phyloP scores from a whole-genome alignment of 495 filamentous ascomycete species.

The Xylaria cubensis region DNA sequence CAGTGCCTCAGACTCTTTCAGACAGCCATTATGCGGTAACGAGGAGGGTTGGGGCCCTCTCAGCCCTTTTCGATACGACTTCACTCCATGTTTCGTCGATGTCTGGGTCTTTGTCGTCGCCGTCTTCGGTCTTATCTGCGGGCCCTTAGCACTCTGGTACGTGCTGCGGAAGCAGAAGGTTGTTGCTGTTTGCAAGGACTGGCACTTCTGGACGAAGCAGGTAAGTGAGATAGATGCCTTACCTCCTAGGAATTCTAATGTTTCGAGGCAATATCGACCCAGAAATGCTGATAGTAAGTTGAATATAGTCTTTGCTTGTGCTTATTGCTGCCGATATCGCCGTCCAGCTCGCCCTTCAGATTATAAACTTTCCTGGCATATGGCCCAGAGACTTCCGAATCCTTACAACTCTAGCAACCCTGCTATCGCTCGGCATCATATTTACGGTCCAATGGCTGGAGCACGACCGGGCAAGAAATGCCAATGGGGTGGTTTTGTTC shows the following conservation, averaged over 20 bases:
- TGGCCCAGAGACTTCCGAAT: slow-evolving; percentile 88
- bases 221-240: slow-evolving; percentile 54
- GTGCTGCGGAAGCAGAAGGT: slow-evolving; percentile 65
- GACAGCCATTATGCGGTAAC: slow-evolving; percentile 82
- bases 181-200: slow-evolving; percentile 76
- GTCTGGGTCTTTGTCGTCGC: slow-evolving; percentile 80
- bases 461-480: slow-evolving; percentile 84
- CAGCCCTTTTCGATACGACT: slow-evolving; percentile 81
- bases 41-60: slow-evolving; percentile 94
- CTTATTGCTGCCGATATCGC: slow-evolving; percentile 70
- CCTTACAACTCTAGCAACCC: slow-evolving; percentile 80
- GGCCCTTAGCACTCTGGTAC: slow-evolving; percentile 76
- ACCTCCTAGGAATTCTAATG: not conserved
- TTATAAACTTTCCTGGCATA: slow-evolving; percentile 68
- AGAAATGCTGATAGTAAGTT: slow-evolving; percentile 33
- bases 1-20: slow-evolving; percentile 44
- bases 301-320: slow-evolving; percentile 71
- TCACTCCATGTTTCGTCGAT: slow-evolving; percentile 97
- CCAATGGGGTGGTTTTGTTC: slow-evolving; percentile 92
- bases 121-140: slow-evolving; percentile 75
- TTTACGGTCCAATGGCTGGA: slow-evolving; percentile 92
- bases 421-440: slow-evolving; percentile 80
- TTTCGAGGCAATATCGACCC: slow-evolving; percentile 1
- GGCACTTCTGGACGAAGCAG: slow-evolving; percentile 95
- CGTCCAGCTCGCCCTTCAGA: slow-evolving; percentile 79